Conservation (phyloP, 495 filamentous ascomycete species). For the Apodospora peruviana region DNA sequence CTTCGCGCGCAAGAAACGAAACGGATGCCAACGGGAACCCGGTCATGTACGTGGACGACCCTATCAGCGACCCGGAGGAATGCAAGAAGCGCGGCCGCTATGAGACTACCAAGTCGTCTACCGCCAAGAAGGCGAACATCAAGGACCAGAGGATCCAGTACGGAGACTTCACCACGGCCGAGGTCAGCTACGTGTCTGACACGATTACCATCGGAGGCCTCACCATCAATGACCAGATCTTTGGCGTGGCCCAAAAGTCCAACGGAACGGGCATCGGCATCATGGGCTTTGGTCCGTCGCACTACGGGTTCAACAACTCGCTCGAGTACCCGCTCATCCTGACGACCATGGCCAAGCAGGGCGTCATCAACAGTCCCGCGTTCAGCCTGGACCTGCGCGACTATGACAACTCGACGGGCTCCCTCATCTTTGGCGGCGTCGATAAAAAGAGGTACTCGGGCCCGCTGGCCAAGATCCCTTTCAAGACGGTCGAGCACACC, state of each 20-base stretch:
- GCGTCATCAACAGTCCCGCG: slow-evolving; percentile 58
- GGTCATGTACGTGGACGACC: not conserved
- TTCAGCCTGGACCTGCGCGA: slow-evolving; percentile 61
- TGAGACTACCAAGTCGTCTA: slow-evolving; percentile 19
- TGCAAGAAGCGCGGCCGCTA: slow-evolving; percentile 25
- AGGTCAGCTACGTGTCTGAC: slow-evolving; percentile 21
- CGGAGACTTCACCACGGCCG: slow-evolving; percentile 9
- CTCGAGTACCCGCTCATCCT: slow-evolving; percentile 57
- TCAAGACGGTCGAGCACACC: not conserved
- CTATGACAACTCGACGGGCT: slow-evolving; percentile 38
- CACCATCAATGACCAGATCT: slow-evolving; percentile 24
- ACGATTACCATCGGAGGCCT: slow-evolving; percentile 15
- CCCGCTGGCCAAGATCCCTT: slow-evolving; percentile 35
- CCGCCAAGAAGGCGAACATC: slow-evolving; percentile 9
- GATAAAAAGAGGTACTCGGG: slow-evolving; percentile 67
- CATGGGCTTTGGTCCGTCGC: slow-evolving; percentile 58
- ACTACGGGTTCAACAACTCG: slow-evolving; percentile 33
- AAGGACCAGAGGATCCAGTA: slow-evolving; percentile 20
- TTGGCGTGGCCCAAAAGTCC: slow-evolving; percentile 28
- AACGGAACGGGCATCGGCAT: slow-evolving; percentile 52
- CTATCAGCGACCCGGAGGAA: slow-evolving; percentile 8
- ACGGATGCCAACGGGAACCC: slow-evolving; percentile 10
- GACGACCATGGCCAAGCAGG: slow-evolving; percentile 50
- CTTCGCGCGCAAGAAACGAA: slow-evolving; percentile 5
- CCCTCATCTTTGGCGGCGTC: slow-evolving; percentile 73